Percentiles rank a stretch among this genome's conserved stretches.
These are phyloP conservation scores for Cryphonectria radicalis DNA, from an alignment of 2,329 filamentous ascomycete genomes.

Conservation along the genomic window DNA sequence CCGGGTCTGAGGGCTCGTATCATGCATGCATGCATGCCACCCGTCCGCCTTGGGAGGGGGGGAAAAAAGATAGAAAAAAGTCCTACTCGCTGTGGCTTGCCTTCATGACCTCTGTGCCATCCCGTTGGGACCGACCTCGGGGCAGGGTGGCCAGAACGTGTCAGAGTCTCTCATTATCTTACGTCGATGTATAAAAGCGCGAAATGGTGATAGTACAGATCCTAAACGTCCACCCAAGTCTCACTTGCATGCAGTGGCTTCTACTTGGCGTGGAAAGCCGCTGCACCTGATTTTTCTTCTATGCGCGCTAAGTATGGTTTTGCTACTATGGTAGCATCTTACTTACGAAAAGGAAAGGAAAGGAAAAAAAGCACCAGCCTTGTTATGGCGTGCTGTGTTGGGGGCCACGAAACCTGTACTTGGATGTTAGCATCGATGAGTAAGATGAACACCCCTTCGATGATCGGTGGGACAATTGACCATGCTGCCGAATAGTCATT, in stretches of 20 bases:
- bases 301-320: not conserved
- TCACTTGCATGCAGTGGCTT: not conserved
- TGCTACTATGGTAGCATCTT: not conserved
- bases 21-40: not conserved
- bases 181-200: constrained; percentile 1
- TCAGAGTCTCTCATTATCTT: constrained; percentile 8
- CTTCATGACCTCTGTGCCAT: not conserved
- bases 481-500: not conserved
- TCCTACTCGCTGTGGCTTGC: not conserved
- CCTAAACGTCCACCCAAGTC: constrained; percentile 2
- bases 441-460: not conserved
- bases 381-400: not conserved
- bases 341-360: not conserved
- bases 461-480: not conserved
- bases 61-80: not conserved
- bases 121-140: constrained; percentile 12
- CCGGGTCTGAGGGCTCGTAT: not conserved
- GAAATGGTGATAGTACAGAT: not conserved
- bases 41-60: not conserved
- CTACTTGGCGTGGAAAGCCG: not conserved
- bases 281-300: not conserved
- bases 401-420: not conserved
- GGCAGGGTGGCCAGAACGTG: constrained; percentile 1
- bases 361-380: not conserved
- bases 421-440: not conserved